Evolutionary conservation across 140 eudicot genomes (phyloP), one percentile per base, ranked within the genome.

Genomic region (Cichorium intybus): DNA sequence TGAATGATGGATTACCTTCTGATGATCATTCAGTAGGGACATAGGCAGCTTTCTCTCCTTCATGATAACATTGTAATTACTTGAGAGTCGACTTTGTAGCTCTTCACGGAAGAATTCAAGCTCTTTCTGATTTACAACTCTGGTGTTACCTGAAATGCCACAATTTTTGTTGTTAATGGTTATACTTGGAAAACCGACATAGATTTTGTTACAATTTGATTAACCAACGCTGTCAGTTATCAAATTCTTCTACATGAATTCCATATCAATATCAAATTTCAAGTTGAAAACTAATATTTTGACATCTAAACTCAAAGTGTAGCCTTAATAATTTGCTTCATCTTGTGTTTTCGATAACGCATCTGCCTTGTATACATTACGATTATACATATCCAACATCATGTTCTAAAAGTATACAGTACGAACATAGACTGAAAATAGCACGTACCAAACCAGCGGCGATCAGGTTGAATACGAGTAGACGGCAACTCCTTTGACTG

Each of bases 61-160:
- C 82, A 93, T 24, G 34, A 93, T 76, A 16, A 88, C 94, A 80
- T 81, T 80, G 57, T 86, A 88, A 62, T 74, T 89, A 70, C 79
- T 86, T 2, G 97, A 86, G 15, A 85, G 50, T 20, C 89, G 90
- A 62, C 24, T 80, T 49, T 68, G 65, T 27, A 93, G 86, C 85
- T 93, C 99, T 55, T 89, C 95, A 20, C 97, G 86, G 50, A 93
- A 93, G 62, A 75, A 75, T 33, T 89, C 99, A 58, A 93, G 97
- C 80, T 86, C 86, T 50, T 85, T 86, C 82, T 93, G 99, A 80
- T 71, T 70, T 10, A 88, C 85, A 60, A 78, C 87, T 56, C 96
- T 81, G 7, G 99, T 83, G 64, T 86, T 89, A 56, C 95, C 99
- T 93, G 57, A 63, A 69, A 55, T 33, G 31, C 22, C n/a, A 11